Evolutionary conservation across 164 flowering plant species (phyloP).

Genomic region (Amborella trichopoda): DNA sequence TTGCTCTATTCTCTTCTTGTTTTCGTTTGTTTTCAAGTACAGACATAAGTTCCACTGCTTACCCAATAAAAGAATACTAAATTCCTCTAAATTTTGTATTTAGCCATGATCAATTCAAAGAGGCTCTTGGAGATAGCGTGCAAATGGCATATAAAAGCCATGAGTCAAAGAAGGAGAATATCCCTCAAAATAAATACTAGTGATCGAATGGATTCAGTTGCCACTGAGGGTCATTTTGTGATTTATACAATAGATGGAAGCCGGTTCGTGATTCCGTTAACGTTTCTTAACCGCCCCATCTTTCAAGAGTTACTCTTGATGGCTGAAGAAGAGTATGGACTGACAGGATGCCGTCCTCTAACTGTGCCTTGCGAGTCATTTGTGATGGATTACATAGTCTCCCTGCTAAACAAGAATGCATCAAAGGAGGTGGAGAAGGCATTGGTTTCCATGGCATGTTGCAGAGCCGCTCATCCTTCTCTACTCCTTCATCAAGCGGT

Average conservation of each 20-base stretch:
- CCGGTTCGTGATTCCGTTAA: constrained; percentile 15
- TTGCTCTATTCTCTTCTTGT: no score
- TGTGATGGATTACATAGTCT: constrained; percentile 9
- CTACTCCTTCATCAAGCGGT: no score
- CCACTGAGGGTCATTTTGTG: constrained; percentile 16
- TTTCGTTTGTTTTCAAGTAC: no score
- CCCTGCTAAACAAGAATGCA: background rate
- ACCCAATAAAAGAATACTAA: no score
- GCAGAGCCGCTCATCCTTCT: no score
- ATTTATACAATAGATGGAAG: constrained; percentile 14
- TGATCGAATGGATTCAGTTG: background rate
- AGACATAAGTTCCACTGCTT: no score
- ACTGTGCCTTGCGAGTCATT: constrained; percentile 12
- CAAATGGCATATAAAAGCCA: constrained; percentile 18
- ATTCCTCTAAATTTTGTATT: no score
- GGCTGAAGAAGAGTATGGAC: constrained; percentile 15
- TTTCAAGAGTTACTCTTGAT: constrained; percentile 11
- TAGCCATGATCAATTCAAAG: constrained; percentile 16
- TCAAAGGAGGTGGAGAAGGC: constrained; percentile 8
- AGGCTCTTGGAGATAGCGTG: constrained; percentile 11
- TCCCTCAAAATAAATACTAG: background rate
- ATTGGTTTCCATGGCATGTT: no score
- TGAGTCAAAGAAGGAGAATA: constrained; percentile 10
- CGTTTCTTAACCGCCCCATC: constrained; percentile 6
- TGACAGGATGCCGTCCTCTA: constrained; percentile 9